Percentiles rank a stretch among this genome's conserved stretches.
Conservation (phyloP, 805 yeast species). For the Nakazawaea populi region DNA sequence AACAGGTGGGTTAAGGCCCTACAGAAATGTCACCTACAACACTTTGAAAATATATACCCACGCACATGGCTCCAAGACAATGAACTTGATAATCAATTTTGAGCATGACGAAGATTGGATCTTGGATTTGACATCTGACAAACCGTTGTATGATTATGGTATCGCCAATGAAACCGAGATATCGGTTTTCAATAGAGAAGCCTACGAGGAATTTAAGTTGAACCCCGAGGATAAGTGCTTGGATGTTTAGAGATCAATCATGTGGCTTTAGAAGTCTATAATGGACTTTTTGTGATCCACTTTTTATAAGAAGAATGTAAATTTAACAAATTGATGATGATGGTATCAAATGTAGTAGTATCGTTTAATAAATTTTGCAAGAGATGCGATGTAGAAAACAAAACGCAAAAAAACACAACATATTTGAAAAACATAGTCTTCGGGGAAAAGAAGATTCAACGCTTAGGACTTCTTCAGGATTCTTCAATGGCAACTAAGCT, state of each 20-base stretch:
- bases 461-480: too few species aligned
- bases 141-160: conserved; percentile 45
- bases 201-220: conserved; percentile 60
- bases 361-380: too few species aligned
- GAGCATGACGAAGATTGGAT: conserved; percentile 81
- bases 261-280: too few species aligned
- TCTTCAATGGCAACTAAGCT: neutral
- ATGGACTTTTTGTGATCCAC: neutral
- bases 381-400: neutral
- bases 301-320: too few species aligned
- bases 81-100: conserved; percentile 85
- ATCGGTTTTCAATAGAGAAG: conserved; percentile 67
- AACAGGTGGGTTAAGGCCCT: conserved; percentile 75
- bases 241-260: conserved; percentile 3
- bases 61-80: conserved; percentile 92
- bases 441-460: neutral
- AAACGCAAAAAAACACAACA: neutral
- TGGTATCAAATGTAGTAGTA: too few species aligned
- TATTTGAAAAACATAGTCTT: neutral
- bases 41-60: conserved; percentile 84
- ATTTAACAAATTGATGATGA: too few species aligned
- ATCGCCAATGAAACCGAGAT: conserved; percentile 88
- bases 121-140: conserved; percentile 32
- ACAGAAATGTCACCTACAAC: conserved; percentile 68
- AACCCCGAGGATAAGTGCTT: conserved; percentile 94